Conservation (phyloP, 352 stramenopile genomes). For the Pythium insidiosum region DNA sequence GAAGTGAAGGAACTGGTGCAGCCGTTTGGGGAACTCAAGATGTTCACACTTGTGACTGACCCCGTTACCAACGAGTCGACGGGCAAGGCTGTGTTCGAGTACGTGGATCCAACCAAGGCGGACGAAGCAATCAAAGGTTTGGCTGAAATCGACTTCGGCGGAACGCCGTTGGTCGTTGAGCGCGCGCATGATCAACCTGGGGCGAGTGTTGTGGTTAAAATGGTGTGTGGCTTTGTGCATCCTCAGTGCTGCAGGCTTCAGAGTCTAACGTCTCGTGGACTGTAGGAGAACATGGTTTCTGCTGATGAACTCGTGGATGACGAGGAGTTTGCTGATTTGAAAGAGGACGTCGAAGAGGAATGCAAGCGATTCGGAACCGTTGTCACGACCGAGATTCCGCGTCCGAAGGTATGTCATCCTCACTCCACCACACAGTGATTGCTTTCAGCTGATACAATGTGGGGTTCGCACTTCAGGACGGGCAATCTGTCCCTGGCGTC, state of each 20-base stretch:
- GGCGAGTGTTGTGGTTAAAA: constrained; percentile 54
- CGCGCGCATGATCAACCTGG: constrained; percentile 25
- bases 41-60: constrained; percentile 61
- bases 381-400: constrained; percentile 63
- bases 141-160: constrained; percentile 72
- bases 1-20: constrained; percentile 82
- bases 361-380: constrained; percentile 83
- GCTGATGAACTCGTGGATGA: constrained; percentile 81
- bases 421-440: too few relatives aligned
- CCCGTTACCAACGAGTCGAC: constrained; percentile 32
- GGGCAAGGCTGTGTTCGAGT: constrained; percentile 76
- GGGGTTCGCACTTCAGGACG: too few relatives aligned
- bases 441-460: too few relatives aligned
- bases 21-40: constrained; percentile 70
- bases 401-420: constrained; percentile 56
- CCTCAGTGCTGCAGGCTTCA: too few relatives aligned
- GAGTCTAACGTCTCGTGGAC: too few relatives aligned
- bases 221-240: constrained; percentile 29
- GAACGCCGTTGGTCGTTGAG: constrained; percentile 52
- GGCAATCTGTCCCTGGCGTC: constrained; percentile 41
- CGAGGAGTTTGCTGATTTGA: constrained; percentile 80
- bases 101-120: constrained; percentile 47
- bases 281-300: constrained; percentile 79
- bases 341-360: constrained; percentile 86
- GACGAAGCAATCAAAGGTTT: constrained; percentile 59